Evolutionary conservation across 1,284 basidiomycete genomes (phyloP).

Genomic region (Microbotryum saponariae): DNA sequence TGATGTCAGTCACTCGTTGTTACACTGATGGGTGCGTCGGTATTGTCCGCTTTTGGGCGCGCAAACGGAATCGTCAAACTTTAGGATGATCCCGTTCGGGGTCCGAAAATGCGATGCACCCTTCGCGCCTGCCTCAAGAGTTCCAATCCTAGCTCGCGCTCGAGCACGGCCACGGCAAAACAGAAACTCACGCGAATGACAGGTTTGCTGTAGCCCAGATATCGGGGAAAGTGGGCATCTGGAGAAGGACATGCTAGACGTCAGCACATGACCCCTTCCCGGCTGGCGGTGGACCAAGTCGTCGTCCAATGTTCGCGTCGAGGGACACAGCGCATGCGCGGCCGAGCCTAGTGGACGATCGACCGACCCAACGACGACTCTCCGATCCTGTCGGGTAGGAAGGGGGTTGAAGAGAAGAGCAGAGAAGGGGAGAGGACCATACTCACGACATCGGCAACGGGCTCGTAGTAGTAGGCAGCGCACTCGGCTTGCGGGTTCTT

Average conservation of each 20-base stretch:
- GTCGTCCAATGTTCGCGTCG: no score
- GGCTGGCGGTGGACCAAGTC: no score
- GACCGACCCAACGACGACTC: no score
- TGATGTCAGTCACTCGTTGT: neutral
- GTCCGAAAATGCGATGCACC: no score
- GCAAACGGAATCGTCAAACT: neutral
- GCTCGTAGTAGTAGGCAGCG: constrained; percentile 10
- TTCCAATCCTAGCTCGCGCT: no score
- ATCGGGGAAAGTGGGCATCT: constrained; percentile 13
- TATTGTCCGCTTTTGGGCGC: neutral
- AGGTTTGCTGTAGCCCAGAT: constrained; percentile 18
- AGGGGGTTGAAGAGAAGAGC: neutral
- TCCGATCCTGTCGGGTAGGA: neutral
- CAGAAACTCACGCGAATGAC: constrained; percentile 4
- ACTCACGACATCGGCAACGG: constrained; percentile 10
- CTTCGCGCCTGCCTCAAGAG: no score
- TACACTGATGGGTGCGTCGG: no score
- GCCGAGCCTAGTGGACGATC: no score
- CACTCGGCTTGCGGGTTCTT: constrained; percentile 7
- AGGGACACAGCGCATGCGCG: no score
- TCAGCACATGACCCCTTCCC: neutral
- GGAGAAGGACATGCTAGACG: neutral
- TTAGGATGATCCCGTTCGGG: neutral
- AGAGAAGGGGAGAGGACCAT: neutral
- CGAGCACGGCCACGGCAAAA: neutral